Percentiles rank a stretch among this genome's conserved stretches.
Conservation (phyloP, 2,329 filamentous ascomycete species). For the Aureobasidium mangrovei region DNA sequence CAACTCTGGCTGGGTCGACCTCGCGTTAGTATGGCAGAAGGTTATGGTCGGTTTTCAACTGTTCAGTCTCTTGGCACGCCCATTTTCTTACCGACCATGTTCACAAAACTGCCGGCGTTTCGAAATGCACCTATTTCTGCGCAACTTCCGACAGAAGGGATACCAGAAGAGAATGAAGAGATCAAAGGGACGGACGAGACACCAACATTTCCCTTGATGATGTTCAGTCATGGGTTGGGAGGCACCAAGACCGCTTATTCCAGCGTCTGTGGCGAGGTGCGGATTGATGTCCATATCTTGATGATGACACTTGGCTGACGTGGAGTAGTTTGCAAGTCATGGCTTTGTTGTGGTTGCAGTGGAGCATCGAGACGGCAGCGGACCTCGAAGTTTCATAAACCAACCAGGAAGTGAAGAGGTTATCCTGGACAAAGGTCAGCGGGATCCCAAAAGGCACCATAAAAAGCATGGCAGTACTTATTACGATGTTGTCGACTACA, state of each 20-base stretch:
- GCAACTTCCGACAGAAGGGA: conserved; percentile 38
- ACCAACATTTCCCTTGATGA: conserved; percentile 51
- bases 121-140: conserved; percentile 51
- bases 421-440: conserved; percentile 24
- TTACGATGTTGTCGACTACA: conserved; percentile 41
- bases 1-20: conserved; percentile 56
- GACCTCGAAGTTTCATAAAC: conserved; percentile 53
- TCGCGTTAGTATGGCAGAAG: conserved; percentile 46
- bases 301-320: not conserved
- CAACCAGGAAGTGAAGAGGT: conserved; percentile 37
- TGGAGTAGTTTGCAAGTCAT: conserved; percentile 47
- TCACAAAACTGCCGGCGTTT: conserved; percentile 56
- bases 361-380: conserved; percentile 58
- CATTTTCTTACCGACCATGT: conserved; percentile 51
- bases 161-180: conserved; percentile 30
- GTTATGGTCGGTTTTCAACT: conserved; percentile 54
- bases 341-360: conserved; percentile 57
- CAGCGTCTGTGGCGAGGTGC: conserved; percentile 49
- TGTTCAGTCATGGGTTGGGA: conserved; percentile 60
- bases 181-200: conserved; percentile 34
- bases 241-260: conserved; percentile 56
- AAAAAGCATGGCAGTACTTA: conserved; percentile 11
- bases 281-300: not conserved
- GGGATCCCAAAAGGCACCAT: conserved; percentile 19
- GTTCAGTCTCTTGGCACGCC: conserved; percentile 42